Percentiles rank a stretch among this genome's conserved stretches.
phyloP scores from a whole-genome alignment of 352 stramenopile genomes.

The Elongisporangium anandrum region DNA sequence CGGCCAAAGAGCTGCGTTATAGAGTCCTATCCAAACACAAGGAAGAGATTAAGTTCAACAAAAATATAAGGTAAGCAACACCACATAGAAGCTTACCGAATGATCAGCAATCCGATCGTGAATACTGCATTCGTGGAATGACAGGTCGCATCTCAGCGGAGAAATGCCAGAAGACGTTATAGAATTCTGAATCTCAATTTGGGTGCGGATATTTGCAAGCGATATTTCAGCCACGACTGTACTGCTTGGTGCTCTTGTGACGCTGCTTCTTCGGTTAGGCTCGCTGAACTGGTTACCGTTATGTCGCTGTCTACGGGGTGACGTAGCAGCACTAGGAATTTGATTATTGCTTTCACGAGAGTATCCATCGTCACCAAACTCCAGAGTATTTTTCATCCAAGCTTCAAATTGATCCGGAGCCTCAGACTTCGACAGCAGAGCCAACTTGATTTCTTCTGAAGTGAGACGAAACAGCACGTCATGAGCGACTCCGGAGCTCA shows the following conservation, averaged over 20 bases:
- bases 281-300: background rate
- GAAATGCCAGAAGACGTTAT: background rate
- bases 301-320: background rate
- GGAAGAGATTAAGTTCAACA: too few species aligned
- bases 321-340: background rate
- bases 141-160: conserved; percentile 38
- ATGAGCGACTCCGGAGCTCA: background rate
- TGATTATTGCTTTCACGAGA: conserved; percentile 23
- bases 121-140: conserved; percentile 31
- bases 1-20: conserved; percentile 31
- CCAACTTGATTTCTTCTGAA: conserved; percentile 47
- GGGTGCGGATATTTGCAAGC: background rate
- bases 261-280: conserved; percentile 5
- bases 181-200: background rate
- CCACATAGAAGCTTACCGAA: conserved; percentile 18
- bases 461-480: conserved; percentile 1
- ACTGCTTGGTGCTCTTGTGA: conserved; percentile 2
- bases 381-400: conserved; percentile 44
- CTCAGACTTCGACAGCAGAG: conserved; percentile 38
- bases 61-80: too few species aligned
- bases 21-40: conserved; percentile 24
- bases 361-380: conserved; percentile 27
- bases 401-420: conserved; percentile 39
- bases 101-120: conserved; percentile 44
- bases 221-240: conserved; percentile 2